Evolutionary conservation across 331 rosid species (phyloP).

Genomic region (Telfairia occidentalis): DNA sequence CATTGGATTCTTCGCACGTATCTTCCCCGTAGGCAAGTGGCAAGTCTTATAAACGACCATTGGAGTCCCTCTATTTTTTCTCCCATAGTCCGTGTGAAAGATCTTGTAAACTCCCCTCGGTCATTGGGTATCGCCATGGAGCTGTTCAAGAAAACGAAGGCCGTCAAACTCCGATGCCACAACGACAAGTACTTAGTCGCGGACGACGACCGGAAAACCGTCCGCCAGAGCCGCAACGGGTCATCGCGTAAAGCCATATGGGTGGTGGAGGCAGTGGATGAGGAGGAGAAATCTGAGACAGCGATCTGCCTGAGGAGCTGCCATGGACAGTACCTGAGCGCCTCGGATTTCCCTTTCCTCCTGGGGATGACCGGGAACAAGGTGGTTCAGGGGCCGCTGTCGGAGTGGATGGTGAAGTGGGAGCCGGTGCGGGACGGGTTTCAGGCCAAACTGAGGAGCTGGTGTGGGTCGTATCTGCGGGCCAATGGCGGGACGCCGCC

Average conservation of each 20-base stretch:
- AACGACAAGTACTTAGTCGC: conserved; percentile 62
- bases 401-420: conserved; percentile 42
- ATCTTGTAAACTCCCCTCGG: too few species aligned
- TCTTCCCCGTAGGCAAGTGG: background rate
- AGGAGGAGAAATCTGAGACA: conserved; percentile 27
- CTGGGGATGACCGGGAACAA: conserved; percentile 57
- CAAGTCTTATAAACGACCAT: background rate
- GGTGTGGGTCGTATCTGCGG: conserved; percentile 55
- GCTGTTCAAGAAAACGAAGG: conserved; percentile 36
- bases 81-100: too few species aligned
- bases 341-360: conserved; percentile 36
- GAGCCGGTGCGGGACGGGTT: conserved; percentile 70
- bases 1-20: background rate
- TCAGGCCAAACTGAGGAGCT: conserved; percentile 49
- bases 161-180: conserved; percentile 60
- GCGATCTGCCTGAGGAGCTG: conserved; percentile 44
- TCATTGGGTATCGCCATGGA: conserved; percentile 35
- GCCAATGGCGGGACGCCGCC: conserved; percentile 73
- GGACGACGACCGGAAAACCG: conserved; percentile 29
- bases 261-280: conserved; percentile 40
- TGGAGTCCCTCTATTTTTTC: background rate
- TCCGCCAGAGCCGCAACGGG: conserved; percentile 60
- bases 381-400: conserved; percentile 23
- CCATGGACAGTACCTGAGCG: conserved; percentile 49
- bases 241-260: conserved; percentile 36